Evolutionary conservation across 805 yeast species (phyloP).

Genomic region (Saturnispora sekii): DNA sequence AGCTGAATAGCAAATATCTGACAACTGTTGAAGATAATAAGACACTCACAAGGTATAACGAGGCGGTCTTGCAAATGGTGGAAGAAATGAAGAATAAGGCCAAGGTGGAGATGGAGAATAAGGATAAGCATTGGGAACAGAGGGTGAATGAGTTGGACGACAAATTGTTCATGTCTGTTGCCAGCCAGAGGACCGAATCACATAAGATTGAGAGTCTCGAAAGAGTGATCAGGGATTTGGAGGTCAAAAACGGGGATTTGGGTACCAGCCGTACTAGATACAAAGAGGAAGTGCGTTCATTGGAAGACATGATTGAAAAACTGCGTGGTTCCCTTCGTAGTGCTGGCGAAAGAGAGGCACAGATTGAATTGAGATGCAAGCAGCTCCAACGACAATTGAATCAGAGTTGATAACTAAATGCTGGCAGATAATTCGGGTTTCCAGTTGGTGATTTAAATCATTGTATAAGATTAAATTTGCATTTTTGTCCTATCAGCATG

Average conservation of each 20-base stretch:
- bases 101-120: conserved; percentile 41
- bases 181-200: conserved; percentile 40
- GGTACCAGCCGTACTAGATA: conserved; percentile 39
- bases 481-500: too few relatives aligned
- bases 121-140: conserved; percentile 46
- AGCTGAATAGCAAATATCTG: conserved; percentile 42
- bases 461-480: too few relatives aligned
- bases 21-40: conserved; percentile 60
- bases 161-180: conserved; percentile 38
- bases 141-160: conserved; percentile 45
- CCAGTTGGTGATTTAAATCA: too few relatives aligned
- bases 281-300: conserved; percentile 48
- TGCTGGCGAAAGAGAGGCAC: conserved; percentile 36
- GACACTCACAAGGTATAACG: conserved; percentile 46
- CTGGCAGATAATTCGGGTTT: too few relatives aligned
- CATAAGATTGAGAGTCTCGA: conserved; percentile 42
- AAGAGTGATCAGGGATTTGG: conserved; percentile 44
- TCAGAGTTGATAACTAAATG: background rate
- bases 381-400: conserved; percentile 37
- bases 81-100: conserved; percentile 38
- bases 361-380: conserved; percentile 32
- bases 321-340: conserved; percentile 34
- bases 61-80: conserved; percentile 38
- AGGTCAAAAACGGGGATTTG: conserved; percentile 43
- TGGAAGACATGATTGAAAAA: conserved; percentile 40